Base-by-base conservation (phyloP, 768 basidiomycete genomes). In the Boletus reticuloceps region DNA sequence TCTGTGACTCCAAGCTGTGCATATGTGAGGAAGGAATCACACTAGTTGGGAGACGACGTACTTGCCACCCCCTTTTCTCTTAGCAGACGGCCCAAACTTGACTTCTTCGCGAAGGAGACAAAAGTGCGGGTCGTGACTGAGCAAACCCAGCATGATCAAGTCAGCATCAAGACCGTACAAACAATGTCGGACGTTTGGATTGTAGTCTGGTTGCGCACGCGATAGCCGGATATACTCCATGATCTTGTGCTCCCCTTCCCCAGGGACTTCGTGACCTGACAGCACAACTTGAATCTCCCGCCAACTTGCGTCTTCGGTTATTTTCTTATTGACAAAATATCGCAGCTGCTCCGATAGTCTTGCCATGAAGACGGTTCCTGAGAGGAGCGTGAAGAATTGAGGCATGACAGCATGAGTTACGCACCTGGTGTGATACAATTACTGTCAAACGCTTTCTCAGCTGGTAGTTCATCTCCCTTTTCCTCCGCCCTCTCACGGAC, bases 221-320 rank as follows among this genome's bases (percentile, higher is more conserved):
- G 89, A 87, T 57, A 94, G 75, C 38, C 97, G 88, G 69, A 99
- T 98, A 73, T 95, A 99, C 70, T 98, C 97, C 91, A 98, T 98
- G 62, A 99, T 95, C 79, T 99, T 99, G 82, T 99, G 97, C 69
- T 99, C 97, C 56, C 97, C 97, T 73, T 99, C 97, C 61, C 97
- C 97, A 0, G 97, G 97, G 4, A 98, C 95, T 64, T 99, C 96
- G 71, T 98, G 94, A 12, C 97, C 97, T 29, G 93, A 96, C 37
- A 99, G 78, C 38, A 99, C 91, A 20, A 98, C 94, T 66, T 94
- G 80, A 40, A 98, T 84, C 52, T 88, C 82, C 55, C 91, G 79
- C 97, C 97, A 99, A 69, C 94, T 88, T 3, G 97, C 83, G 72
- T 99, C 97, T 69, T 99, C 97, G 0, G 87, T 84, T 32, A 98